These are phyloP conservation scores for Arthrobotrys conoides DNA, from an alignment of 2,329 filamentous ascomycete genomes.

Conservation along the genomic window DNA sequence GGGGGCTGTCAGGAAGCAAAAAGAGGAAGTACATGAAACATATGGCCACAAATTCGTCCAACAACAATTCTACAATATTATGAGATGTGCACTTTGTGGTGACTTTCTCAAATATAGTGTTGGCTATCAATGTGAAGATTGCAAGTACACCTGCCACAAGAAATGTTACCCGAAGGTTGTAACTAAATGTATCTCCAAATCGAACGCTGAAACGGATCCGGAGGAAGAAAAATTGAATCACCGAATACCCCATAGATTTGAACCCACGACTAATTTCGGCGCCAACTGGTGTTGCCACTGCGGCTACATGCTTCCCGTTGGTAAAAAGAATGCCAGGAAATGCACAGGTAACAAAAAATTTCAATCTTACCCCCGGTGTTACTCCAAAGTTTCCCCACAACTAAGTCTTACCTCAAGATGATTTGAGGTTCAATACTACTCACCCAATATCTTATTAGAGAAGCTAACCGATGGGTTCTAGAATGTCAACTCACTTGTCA, in stretches of 20 bases:
- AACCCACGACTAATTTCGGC: slow-evolving; percentile 95
- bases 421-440: not conserved
- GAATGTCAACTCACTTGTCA: slow-evolving; percentile 95
- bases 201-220: slow-evolving; percentile 96
- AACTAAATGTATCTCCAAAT: slow-evolving; percentile 99
- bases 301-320: slow-evolving; percentile 93
- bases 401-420: not conserved
- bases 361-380: slow-evolving; percentile 1
- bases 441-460: not conserved
- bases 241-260: slow-evolving; percentile 96
- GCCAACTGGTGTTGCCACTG: slow-evolving; percentile 99
- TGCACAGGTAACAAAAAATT: slow-evolving; percentile 78
- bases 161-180: slow-evolving; percentile 98
- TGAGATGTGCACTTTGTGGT: slow-evolving; percentile 97
- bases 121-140: slow-evolving; percentile 99
- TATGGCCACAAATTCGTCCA: slow-evolving; percentile 99
- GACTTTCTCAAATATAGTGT: slow-evolving; percentile 99
- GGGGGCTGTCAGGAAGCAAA: slow-evolving; percentile 95
- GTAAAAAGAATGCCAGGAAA: slow-evolving; percentile 93
- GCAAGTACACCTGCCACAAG: slow-evolving; percentile 99
- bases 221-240: slow-evolving; percentile 99
- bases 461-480: slow-evolving; percentile 64
- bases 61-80: slow-evolving; percentile 99
- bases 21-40: slow-evolving; percentile 98
- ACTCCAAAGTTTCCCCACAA: not conserved